Conservation (phyloP, 1,284 basidiomycete genomes). For the Heterobasidion parviporum region DNA sequence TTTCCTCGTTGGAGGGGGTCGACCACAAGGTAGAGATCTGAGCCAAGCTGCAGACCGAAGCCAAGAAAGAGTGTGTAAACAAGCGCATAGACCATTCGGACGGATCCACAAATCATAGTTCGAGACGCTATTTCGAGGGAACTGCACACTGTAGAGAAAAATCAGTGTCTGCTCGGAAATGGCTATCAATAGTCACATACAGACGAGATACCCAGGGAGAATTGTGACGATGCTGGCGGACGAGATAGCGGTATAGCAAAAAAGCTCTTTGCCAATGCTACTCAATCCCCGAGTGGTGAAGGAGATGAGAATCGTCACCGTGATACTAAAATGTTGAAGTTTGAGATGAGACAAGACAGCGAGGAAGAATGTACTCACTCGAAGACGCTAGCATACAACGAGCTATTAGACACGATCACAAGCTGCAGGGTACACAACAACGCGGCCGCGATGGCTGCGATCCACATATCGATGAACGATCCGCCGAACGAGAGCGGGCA, state of each 20-base stretch:
- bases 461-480: constrained; percentile 76
- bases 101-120: constrained; percentile 81
- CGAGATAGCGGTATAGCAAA: constrained; percentile 85
- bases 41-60: constrained; percentile 84
- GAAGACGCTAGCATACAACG: constrained; percentile 81
- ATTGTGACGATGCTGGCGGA: constrained; percentile 78
- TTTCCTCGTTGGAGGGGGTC: constrained; percentile 51
- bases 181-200: constrained; percentile 33
- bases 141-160: constrained; percentile 56
- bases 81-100: constrained; percentile 86
- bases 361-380: constrained; percentile 49
- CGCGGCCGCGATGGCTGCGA: constrained; percentile 62
- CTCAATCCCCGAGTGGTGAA: constrained; percentile 75
- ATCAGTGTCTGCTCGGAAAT: constrained; percentile 5
- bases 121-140: constrained; percentile 84
- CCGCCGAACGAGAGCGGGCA: constrained; percentile 82
- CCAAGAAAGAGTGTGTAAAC: constrained; percentile 88
- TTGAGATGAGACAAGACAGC: neutral
- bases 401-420: constrained; percentile 61
- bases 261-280: constrained; percentile 63
- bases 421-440: constrained; percentile 65
- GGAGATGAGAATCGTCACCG: constrained; percentile 73
- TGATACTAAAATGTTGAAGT: constrained; percentile 47
- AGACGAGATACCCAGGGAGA: constrained; percentile 75
- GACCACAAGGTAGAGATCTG: constrained; percentile 76